Evolutionary conservation across 805 yeast species (phyloP).

Genomic region (Cyberlindnera xylosilytica): DNA sequence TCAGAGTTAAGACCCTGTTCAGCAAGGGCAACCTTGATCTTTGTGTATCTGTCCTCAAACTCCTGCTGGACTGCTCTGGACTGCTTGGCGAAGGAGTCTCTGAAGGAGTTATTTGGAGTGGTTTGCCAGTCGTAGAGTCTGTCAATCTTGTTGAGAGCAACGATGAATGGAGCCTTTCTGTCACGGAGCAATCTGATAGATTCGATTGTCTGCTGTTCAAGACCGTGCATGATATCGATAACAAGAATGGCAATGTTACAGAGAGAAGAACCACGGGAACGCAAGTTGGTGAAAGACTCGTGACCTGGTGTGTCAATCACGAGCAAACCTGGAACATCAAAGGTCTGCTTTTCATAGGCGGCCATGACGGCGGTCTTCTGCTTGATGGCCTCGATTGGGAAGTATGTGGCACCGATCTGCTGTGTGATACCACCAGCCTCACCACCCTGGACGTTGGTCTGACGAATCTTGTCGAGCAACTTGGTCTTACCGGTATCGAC

Average conservation of each 20-base stretch:
- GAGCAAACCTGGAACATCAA: conserved; percentile 95
- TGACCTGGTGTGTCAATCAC: conserved; percentile 99
- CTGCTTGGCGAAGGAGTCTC: conserved; percentile 88
- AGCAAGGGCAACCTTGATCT: conserved; percentile 85
- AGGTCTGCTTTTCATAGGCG: conserved; percentile 75
- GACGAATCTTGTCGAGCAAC: conserved; percentile 93
- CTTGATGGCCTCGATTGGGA: conserved; percentile 93
- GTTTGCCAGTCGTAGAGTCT: conserved; percentile 94
- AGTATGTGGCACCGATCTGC: conserved; percentile 99
- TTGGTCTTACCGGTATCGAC: conserved; percentile 99
- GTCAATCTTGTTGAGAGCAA: conserved; percentile 96
- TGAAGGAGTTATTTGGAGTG: conserved; percentile 89
- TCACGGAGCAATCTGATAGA: conserved; percentile 89
- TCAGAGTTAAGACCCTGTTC: conserved; percentile 99
- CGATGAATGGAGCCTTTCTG: conserved; percentile 96
- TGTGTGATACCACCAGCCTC: conserved; percentile 99
- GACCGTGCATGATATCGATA: conserved; percentile 98
- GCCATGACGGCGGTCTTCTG: conserved; percentile 91
- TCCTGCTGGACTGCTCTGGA: conserved; percentile 83
- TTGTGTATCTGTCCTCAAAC: conserved; percentile 81
- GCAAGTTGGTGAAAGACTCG: conserved; percentile 96
- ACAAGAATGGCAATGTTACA: conserved; percentile 99
- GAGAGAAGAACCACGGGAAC: conserved; percentile 97
- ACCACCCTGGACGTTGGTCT: conserved; percentile 99
- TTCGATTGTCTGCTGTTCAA: conserved; percentile 96